Evolutionary conservation across 768 basidiomycete genomes (phyloP).

Genomic region (Solioccasus polychromus): DNA sequence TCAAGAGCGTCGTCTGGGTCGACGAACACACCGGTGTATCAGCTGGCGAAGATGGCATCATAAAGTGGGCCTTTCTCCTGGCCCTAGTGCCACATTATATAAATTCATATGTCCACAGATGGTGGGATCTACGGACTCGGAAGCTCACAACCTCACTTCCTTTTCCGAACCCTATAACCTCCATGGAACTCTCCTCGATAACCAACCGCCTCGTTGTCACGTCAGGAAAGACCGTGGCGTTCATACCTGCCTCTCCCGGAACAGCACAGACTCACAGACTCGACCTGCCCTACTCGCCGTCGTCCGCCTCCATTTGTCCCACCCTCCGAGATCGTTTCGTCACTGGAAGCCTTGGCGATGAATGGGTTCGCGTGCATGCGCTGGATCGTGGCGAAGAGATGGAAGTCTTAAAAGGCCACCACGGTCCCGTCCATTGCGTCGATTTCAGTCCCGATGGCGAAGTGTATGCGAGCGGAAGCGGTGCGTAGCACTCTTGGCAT

Average conservation of each 20-base stretch:
- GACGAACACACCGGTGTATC: conserved; percentile 84
- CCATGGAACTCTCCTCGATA: conserved; percentile 86
- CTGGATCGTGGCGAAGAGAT: conserved; percentile 87
- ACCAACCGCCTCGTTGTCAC: conserved; percentile 87
- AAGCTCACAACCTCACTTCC: conserved; percentile 65
- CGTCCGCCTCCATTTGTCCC: conserved; percentile 94
- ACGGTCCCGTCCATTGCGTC: conserved; percentile 94
- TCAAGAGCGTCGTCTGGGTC: conserved; percentile 94
- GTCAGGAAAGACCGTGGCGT: conserved; percentile 88
- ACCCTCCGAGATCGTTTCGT: conserved; percentile 86
- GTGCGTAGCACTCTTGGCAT: conserved; percentile 46
- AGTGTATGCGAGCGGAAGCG: conserved; percentile 95
- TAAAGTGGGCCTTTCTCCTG: conserved; percentile 60
- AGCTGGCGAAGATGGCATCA: conserved; percentile 86
- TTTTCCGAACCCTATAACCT: conserved; percentile 80
- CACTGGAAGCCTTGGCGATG: conserved; percentile 84
- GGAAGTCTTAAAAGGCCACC: conserved; percentile 93
- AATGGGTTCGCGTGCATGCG: conserved; percentile 95
- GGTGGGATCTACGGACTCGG: conserved; percentile 93
- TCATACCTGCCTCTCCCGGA: conserved; percentile 74
- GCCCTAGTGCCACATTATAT: background rate
- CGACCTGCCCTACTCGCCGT: conserved; percentile 80
- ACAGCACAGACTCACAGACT: conserved; percentile 69
- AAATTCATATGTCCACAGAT: conserved; percentile 47
- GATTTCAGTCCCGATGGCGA: conserved; percentile 96